Evolutionary conservation across 192 early-diverging fungal species (phyloP).

Genomic region (Rhizophagus prolifer): DNA sequence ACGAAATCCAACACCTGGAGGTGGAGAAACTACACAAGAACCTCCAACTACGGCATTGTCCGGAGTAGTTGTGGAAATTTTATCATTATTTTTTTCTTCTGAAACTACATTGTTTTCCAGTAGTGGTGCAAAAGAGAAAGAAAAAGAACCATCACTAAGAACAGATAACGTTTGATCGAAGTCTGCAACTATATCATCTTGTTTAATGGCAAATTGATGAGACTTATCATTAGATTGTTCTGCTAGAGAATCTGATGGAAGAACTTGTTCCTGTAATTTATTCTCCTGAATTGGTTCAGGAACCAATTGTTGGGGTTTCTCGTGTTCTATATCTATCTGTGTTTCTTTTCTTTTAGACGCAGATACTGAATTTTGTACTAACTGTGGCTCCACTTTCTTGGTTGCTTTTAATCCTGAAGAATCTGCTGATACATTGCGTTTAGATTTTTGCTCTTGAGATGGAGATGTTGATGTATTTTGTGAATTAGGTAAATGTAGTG

Average conservation of each 20-base stretch:
- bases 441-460: conserved; percentile 7
- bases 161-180: conserved; percentile 30
- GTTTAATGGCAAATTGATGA: not conserved
- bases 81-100: conserved; percentile 10
- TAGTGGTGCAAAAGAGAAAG: conserved; percentile 23
- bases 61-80: not conserved
- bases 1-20: conserved; percentile 24
- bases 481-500: not conserved
- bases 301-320: conserved; percentile 12
- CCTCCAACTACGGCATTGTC: not conserved
- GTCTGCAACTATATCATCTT: conserved; percentile 13
- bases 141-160: conserved; percentile 27
- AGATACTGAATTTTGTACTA: conserved; percentile 17
- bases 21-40: conserved; percentile 22
- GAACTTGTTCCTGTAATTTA: conserved; percentile 9
- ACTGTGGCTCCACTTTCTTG: conserved; percentile 23
- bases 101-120: not conserved
- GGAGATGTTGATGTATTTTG: not conserved
- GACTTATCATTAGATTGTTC: not conserved
- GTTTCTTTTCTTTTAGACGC: conserved; percentile 25
- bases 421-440: not conserved
- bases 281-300: conserved; percentile 3
- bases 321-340: conserved; percentile 25
- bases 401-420: conserved; percentile 17
- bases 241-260: not conserved